Conservation (phyloP, 1,284 basidiomycete genomes). For the Ustilago hordei region DNA sequence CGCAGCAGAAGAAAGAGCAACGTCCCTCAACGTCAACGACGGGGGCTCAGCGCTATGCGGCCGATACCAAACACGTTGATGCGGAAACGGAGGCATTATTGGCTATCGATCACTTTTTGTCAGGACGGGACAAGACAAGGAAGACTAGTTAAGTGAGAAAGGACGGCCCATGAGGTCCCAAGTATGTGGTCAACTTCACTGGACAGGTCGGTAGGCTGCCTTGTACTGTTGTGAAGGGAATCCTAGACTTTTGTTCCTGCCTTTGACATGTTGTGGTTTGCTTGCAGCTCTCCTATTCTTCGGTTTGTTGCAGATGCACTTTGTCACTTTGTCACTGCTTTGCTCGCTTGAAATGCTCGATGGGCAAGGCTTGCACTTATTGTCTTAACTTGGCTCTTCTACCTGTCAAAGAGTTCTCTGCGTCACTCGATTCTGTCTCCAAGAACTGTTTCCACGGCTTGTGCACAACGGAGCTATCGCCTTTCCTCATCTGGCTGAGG, state of each 20-base stretch:
- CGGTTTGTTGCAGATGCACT: not conserved
- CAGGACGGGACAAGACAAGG: not conserved
- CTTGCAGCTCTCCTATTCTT: not conserved
- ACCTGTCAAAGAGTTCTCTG: not conserved
- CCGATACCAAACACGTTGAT: not conserved
- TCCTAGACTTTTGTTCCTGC: not conserved
- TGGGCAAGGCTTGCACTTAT: not conserved
- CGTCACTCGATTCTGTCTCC: not conserved
- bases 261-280: not conserved
- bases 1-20: not conserved
- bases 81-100: not conserved
- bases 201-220: constrained; percentile 3
- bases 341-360: not conserved
- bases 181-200: not conserved
- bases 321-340: not conserved
- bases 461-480: not conserved
- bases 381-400: constrained; percentile 3
- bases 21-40: not conserved
- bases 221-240: constrained; percentile 6
- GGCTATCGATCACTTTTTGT: not conserved
- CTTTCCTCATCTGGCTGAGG: not conserved
- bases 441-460: too few relatives aligned
- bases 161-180: not conserved
- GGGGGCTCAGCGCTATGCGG: not conserved
- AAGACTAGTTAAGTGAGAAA: not conserved